phyloP scores from a whole-genome alignment of 345 rosid species.

The Syzygium oleosum region DNA sequence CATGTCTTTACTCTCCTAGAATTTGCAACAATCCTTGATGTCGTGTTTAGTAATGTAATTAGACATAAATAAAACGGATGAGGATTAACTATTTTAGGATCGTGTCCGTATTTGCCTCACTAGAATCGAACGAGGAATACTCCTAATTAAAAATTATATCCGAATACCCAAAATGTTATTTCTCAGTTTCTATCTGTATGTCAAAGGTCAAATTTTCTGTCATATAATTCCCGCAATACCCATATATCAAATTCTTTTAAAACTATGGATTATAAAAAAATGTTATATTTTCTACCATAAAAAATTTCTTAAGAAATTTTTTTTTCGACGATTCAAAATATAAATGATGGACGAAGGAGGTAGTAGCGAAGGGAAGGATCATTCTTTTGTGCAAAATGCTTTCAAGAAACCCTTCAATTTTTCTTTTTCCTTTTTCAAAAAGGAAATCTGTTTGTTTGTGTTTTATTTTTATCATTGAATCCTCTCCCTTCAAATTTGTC shows the following conservation, averaged over 20 bases:
- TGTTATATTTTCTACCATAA: too few species aligned
- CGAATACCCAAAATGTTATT: too few species aligned
- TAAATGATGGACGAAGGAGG: neutral
- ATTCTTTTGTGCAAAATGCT: neutral
- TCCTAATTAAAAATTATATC: too few species aligned
- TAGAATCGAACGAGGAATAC: too few species aligned
- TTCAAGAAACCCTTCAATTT: neutral
- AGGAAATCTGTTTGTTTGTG: neutral
- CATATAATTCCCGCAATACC: too few species aligned
- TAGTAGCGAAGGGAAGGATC: neutral
- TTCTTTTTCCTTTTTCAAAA: neutral
- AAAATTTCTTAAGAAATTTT: rapidly evolving
- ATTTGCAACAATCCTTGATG: neutral
- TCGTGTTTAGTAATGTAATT: neutral
- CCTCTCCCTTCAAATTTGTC: neutral
- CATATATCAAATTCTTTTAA: too few species aligned
- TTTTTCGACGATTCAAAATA: neutral
- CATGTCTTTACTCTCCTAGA: neutral
- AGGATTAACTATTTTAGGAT: neutral
- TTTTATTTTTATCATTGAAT: neutral
- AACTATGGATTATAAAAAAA: too few species aligned
- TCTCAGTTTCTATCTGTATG: too few species aligned
- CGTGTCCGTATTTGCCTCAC: neutral
- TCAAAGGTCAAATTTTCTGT: too few species aligned
- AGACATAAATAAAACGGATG: neutral